phyloP scores from a whole-genome alignment of 2,329 filamentous ascomycete species.

The Didymella lethalis region DNA sequence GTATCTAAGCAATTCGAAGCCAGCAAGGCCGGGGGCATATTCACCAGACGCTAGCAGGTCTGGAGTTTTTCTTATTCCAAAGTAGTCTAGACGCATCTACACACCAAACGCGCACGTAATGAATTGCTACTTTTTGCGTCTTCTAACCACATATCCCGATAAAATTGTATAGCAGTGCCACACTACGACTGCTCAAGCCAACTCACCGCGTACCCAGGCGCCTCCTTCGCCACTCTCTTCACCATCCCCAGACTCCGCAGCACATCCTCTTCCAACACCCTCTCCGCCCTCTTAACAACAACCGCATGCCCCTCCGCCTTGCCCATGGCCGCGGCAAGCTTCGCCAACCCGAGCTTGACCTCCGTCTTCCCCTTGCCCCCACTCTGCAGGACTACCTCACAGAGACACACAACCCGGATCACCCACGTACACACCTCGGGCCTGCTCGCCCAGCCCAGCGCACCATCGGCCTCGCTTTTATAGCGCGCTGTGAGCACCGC shows the following conservation, averaged over 20 bases:
- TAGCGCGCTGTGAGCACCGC: slow-evolving; percentile 50
- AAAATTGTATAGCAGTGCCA: no score
- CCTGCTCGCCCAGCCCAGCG: slow-evolving; percentile 76
- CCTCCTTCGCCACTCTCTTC: slow-evolving; percentile 9
- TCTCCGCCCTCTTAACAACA: not conserved
- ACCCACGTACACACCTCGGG: slow-evolving; percentile 71
- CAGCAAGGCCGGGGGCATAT: slow-evolving; percentile 34
- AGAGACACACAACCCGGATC: slow-evolving; percentile 53
- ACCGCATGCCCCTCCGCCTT: slow-evolving; percentile 2
- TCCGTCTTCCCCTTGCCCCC: slow-evolving; percentile 21
- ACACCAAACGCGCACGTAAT: not conserved
- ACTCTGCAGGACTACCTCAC: slow-evolving; percentile 51
- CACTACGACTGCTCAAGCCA: not conserved
- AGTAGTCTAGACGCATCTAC: slow-evolving; percentile 33
- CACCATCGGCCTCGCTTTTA: slow-evolving; percentile 62
- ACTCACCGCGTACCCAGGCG: slow-evolving; percentile 14
- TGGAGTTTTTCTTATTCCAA: not conserved
- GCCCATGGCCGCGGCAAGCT: not conserved
- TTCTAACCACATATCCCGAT: no score
- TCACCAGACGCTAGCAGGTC: slow-evolving; percentile 22
- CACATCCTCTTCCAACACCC: slow-evolving; percentile 10
- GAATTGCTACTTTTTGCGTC: not conserved
- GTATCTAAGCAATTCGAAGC: slow-evolving; percentile 60
- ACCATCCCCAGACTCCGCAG: slow-evolving; percentile 6
- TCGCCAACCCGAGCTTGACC: slow-evolving; percentile 2